A percentile compares a stretch with the other conserved stretches of the same genome.
Conservation (phyloP, 225 moss, liverwort and hornwort species). For the Anthoceros angustus region DNA sequence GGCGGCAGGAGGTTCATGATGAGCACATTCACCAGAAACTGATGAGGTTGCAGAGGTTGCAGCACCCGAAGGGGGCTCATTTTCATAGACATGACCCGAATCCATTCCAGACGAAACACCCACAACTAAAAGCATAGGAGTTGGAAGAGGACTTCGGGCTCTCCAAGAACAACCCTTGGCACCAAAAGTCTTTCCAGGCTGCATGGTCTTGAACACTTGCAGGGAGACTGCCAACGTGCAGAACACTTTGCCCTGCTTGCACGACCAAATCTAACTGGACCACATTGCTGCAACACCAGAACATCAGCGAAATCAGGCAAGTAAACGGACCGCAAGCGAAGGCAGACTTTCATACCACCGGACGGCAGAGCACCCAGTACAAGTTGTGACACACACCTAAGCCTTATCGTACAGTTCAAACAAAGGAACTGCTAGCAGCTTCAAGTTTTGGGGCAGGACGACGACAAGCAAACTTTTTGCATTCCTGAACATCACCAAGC, state of each 20-base stretch:
- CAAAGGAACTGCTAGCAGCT: constrained; percentile 86
- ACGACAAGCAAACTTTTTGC: constrained; percentile 97
- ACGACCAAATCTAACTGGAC: constrained; percentile 71
- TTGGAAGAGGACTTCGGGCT: not conserved
- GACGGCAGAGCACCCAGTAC: not conserved
- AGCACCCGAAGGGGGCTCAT: not conserved
- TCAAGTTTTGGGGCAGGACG: constrained; percentile 92
- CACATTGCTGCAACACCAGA: constrained; percentile 58
- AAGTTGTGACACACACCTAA: constrained; percentile 33
- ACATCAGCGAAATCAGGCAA: not conserved
- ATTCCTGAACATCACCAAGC: constrained; percentile 58
- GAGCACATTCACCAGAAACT: not conserved
- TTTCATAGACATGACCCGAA: not conserved
- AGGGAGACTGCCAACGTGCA: constrained; percentile 11
- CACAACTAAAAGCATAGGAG: not conserved
- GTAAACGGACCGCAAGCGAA: not conserved
- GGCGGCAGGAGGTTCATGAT: constrained; percentile 16
- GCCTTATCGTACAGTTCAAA: constrained; percentile 99
- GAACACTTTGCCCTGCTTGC: constrained; percentile 18
- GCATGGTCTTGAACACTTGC: not conserved
- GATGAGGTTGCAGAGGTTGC: not conserved
- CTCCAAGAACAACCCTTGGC: not conserved
- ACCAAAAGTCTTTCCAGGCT: not conserved
- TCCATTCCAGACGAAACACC: not conserved
- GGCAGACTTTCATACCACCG: not conserved